phyloP scores from a whole-genome alignment of 2,329 filamentous ascomycete genomes.

The Alternaria longipes region DNA sequence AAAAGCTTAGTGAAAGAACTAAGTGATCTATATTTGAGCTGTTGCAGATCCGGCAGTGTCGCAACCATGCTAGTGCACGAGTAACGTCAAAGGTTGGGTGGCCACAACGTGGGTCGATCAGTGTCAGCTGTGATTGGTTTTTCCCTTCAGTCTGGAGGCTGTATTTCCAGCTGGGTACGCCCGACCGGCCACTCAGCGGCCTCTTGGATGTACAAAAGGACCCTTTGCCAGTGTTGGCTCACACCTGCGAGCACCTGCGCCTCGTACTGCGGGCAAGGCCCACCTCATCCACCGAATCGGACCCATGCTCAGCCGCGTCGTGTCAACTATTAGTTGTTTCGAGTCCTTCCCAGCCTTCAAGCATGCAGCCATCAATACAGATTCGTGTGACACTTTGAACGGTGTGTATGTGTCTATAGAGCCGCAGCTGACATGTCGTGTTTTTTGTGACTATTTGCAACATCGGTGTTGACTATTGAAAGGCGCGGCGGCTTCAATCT shows the following conservation, averaged over 20 bases:
- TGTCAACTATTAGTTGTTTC: slow-evolving; percentile 8
- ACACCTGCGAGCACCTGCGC: slow-evolving; percentile 21
- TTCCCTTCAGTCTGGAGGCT: slow-evolving; percentile 3
- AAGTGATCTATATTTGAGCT: slow-evolving; percentile 40
- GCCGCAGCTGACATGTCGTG: not conserved
- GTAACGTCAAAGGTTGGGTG: slow-evolving; percentile 15
- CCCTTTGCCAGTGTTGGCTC: slow-evolving; percentile 11
- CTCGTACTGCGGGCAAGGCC: slow-evolving; percentile 21
- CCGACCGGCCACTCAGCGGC: slow-evolving; percentile 8
- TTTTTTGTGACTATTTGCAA: slow-evolving; percentile 2
- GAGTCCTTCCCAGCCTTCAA: not conserved
- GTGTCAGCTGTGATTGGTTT: slow-evolving; percentile 16
- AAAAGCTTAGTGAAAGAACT: slow-evolving; percentile 27
- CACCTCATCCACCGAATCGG: slow-evolving; percentile 13
- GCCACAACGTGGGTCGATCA: slow-evolving; percentile 29
- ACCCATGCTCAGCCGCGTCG: slow-evolving; percentile 20
- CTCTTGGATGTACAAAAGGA: slow-evolving; percentile 3
- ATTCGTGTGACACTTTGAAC: not conserved
- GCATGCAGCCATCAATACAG: not conserved
- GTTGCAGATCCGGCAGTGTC: slow-evolving; percentile 37
- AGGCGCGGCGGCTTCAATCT: not conserved
- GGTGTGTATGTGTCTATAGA: not conserved
- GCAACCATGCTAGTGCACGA: slow-evolving; percentile 32
- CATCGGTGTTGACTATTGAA: not conserved
- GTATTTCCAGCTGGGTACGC: slow-evolving; percentile 6